These are phyloP conservation scores for Gastroboletus turbinatus DNA, from an alignment of 1,284 basidiomycete species.

Conservation along the genomic window DNA sequence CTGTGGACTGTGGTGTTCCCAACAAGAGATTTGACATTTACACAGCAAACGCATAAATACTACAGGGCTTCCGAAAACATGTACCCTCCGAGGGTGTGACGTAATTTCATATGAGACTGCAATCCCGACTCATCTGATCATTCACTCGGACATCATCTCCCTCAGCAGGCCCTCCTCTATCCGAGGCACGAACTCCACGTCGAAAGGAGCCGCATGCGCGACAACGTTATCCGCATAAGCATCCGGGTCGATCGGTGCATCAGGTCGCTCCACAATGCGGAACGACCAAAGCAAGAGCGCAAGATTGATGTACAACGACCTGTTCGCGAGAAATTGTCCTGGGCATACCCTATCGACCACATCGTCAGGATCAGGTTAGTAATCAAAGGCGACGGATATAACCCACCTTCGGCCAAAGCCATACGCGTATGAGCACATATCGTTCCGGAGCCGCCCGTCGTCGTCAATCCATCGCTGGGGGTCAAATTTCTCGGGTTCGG, in stretches of 20 bases:
- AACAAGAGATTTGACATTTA: not conserved
- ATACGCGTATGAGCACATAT: slow-evolving; percentile 52
- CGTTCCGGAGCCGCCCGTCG: slow-evolving; percentile 47
- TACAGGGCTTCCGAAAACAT: not conserved
- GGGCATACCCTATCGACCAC: slow-evolving; percentile 19
- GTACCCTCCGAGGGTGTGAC: not conserved
- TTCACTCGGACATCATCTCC: slow-evolving; percentile 4
- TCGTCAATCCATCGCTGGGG: slow-evolving; percentile 57
- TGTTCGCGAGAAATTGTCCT: slow-evolving; percentile 20
- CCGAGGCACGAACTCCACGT: slow-evolving; percentile 18
- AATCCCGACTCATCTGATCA: not conserved
- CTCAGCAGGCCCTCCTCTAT: slow-evolving; percentile 10
- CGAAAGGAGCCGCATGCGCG: slow-evolving; percentile 11
- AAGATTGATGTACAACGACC: slow-evolving; percentile 33
- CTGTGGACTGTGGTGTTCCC: not conserved
- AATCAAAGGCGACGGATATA: not conserved
- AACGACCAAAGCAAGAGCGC: slow-evolving; percentile 28
- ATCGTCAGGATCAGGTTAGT: not conserved
- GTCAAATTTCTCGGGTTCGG: slow-evolving; percentile 57
- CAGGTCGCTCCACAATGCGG: slow-evolving; percentile 13
- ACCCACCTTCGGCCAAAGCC: slow-evolving; percentile 60
- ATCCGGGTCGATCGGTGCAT: slow-evolving; percentile 13
- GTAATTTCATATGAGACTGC: not conserved
- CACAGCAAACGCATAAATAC: not conserved
- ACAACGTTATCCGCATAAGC: slow-evolving; percentile 7